A percentile compares a stretch with the other conserved stretches of the same genome.
These are phyloP conservation scores for Boletus coccyginus DNA, from an alignment of 768 basidiomycete species.

Conservation along the genomic window DNA sequence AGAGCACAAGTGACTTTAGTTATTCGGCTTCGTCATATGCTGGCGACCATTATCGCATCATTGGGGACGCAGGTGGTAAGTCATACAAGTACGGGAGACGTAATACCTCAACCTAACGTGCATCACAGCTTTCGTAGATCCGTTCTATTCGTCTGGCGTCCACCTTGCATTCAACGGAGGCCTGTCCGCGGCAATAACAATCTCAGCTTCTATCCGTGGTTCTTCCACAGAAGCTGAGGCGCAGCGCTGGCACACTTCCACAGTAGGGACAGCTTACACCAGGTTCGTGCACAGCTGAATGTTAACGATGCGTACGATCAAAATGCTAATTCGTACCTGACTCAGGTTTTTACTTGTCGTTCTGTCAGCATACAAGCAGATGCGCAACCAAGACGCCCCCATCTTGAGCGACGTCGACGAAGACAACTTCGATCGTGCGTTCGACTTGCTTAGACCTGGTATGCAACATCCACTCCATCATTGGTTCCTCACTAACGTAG, in stretches of 20 bases:
- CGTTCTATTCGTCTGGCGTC: slow-evolving; percentile 12
- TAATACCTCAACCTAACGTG: neutral
- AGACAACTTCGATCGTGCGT: slow-evolving; percentile 14
- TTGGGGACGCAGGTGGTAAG: slow-evolving; percentile 48
- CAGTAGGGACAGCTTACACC: slow-evolving; percentile 9
- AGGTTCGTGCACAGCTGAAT: neutral
- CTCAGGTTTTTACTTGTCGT: slow-evolving; percentile 10
- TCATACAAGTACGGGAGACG: too few relatives aligned
- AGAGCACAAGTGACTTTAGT: slow-evolving; percentile 54
- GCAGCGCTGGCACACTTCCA: slow-evolving; percentile 11
- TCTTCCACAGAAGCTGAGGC: slow-evolving; percentile 2
- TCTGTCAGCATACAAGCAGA: slow-evolving; percentile 11
- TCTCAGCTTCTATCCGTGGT: slow-evolving; percentile 11
- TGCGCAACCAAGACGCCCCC: slow-evolving; percentile 6
- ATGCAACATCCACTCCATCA: neutral
- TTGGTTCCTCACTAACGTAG: neutral
- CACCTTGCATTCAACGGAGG: slow-evolving; percentile 11
- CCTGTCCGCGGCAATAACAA: slow-evolving; percentile 10
- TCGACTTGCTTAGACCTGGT: slow-evolving; percentile 13
- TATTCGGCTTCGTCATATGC: slow-evolving; percentile 56
- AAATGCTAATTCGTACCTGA: neutral
- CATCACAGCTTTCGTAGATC: slow-evolving; percentile 10
- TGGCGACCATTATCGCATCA: slow-evolving; percentile 49
- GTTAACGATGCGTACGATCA: too few relatives aligned
- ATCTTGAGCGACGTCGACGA: slow-evolving; percentile 12